These are phyloP conservation scores for Larix kaempferi DNA, from an alignment of 75 land plant genomes.

Conservation along the genomic window DNA sequence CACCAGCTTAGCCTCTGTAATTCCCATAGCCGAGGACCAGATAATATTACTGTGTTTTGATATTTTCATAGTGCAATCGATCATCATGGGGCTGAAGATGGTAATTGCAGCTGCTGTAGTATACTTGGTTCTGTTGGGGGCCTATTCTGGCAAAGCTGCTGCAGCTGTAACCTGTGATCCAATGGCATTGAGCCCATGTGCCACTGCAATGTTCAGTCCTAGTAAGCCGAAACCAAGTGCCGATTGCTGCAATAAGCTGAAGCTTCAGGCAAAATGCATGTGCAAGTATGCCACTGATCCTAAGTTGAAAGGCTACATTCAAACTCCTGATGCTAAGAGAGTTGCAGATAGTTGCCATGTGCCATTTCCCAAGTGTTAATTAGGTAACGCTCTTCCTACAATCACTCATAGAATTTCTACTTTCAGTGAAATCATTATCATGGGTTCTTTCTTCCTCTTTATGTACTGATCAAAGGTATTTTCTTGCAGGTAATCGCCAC, in stretches of 20 bases:
- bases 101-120: too few species aligned
- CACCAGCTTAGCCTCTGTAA: too few species aligned
- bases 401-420: too few species aligned
- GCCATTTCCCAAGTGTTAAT: not conserved
- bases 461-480: too few species aligned
- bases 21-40: too few species aligned
- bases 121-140: not conserved
- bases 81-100: too few species aligned
- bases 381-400: too few species aligned
- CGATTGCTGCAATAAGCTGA: slow-evolving; percentile 5
- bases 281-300: slow-evolving; percentile 2
- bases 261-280: not conserved
- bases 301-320: not conserved
- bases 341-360: not conserved
- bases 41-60: too few species aligned
- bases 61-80: too few species aligned
- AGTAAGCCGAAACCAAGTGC: not conserved
- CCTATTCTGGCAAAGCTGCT: not conserved
- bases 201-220: not conserved
- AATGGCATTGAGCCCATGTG: slow-evolving; percentile 2
- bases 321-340: slow-evolving; percentile 2
- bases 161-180: not conserved
- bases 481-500: too few species aligned
- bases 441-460: too few species aligned
- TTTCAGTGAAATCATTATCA: too few species aligned